Conservation (phyloP, 768 basidiomycete species). For the Kwoniella sp. region DNA sequence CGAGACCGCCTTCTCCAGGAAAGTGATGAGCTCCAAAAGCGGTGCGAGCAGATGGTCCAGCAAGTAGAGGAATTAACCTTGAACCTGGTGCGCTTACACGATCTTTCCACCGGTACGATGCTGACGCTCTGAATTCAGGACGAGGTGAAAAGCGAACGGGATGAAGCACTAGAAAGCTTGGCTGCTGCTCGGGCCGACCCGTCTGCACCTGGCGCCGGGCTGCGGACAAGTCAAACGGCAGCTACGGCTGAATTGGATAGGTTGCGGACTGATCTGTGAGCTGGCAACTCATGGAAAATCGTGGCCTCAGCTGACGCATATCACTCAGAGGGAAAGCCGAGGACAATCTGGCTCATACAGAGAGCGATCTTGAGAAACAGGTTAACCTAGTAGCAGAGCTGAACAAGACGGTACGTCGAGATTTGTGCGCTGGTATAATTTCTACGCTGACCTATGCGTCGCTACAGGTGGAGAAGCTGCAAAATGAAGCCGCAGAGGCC, state of each 20-base stretch:
- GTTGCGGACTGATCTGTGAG: conserved; percentile 80
- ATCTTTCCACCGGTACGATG: neutral
- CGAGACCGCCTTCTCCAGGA: conserved; percentile 67
- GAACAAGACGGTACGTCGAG: conserved; percentile 63
- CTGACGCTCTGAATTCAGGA: conserved; percentile 58
- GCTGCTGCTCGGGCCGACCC: conserved; percentile 63
- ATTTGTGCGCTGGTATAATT: no score
- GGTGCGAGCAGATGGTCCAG: conserved; percentile 72
- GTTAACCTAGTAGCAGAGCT: conserved; percentile 69
- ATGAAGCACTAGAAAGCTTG: conserved; percentile 70
- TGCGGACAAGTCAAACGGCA: conserved; percentile 72
- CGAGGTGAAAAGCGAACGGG: conserved; percentile 74
- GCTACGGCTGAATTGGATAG: conserved; percentile 80
- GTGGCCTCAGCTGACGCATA: neutral
- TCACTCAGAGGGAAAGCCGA: conserved; percentile 81
- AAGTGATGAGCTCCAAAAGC: conserved; percentile 82
- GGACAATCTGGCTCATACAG: conserved; percentile 79
- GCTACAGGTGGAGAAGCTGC: conserved; percentile 70
- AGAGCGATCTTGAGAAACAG: conserved; percentile 81
- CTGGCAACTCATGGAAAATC: conserved; percentile 27
- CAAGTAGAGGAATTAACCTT: conserved; percentile 76
- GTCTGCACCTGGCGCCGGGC: conserved; percentile 58
- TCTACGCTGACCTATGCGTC: conserved; percentile 5
- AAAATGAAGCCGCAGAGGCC: conserved; percentile 73
- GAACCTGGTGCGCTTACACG: conserved; percentile 57